These are phyloP conservation scores for Cyclospora cayetanensis DNA, from an alignment of 169 alveolate species.

Conservation along the genomic window DNA sequence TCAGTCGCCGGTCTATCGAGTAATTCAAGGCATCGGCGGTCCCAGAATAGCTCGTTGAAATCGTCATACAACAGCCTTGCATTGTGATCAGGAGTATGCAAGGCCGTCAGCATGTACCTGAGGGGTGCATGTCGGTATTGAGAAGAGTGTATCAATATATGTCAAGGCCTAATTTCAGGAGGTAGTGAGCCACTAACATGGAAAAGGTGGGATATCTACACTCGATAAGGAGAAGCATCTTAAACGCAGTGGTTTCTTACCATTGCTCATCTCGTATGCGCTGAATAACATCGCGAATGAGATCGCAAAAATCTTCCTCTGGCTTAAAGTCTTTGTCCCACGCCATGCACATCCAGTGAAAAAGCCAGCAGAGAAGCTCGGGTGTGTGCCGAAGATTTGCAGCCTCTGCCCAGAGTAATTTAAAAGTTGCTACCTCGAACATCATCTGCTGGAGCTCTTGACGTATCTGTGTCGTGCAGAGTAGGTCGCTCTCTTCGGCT, in stretches of 20 bases:
- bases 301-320: conserved; percentile 68
- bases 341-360: conserved; percentile 71
- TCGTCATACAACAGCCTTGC: conserved; percentile 71
- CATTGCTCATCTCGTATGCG: conserved; percentile 71
- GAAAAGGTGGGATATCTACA: no score
- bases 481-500: background rate
- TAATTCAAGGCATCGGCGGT: conserved; percentile 52
- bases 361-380: conserved; percentile 69
- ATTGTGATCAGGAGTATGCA: conserved; percentile 69
- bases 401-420: conserved; percentile 72
- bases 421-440: conserved; percentile 65
- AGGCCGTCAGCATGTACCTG: conserved; percentile 66
- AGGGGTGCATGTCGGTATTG: background rate
- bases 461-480: conserved; percentile 15
- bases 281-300: conserved; percentile 68
- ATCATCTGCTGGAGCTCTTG: conserved; percentile 68
- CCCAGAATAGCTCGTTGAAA: conserved; percentile 70
- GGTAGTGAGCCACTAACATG: no score
- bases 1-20: background rate
- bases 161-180: no score
- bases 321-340: conserved; percentile 68
- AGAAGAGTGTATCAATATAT: no score
- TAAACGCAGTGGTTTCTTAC: no score
- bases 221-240: no score
- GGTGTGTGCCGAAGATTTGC: conserved; percentile 71